phyloP scores from a whole-genome alignment of 2,329 filamentous ascomycete species.

The Fusarium verticillioides region DNA sequence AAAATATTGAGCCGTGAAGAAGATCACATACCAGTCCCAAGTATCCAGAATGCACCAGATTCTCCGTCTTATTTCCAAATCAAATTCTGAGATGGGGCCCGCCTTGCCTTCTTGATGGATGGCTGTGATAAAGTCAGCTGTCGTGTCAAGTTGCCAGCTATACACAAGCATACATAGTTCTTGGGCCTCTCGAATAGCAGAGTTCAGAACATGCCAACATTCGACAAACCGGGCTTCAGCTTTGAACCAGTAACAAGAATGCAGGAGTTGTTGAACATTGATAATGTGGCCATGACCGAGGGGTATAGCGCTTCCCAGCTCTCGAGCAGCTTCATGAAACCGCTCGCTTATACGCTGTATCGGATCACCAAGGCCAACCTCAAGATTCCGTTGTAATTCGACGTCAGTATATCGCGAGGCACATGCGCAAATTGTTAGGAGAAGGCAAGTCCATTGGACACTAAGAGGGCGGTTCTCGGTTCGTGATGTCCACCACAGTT shows the following conservation, averaged over 20 bases:
- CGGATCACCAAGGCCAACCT: conserved; percentile 46
- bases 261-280: conserved; percentile 51
- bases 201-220: conserved; percentile 51
- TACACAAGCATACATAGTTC: conserved; percentile 45
- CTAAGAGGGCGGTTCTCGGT: conserved; percentile 46
- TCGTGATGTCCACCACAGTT: conserved; percentile 50
- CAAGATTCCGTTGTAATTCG: conserved; percentile 47
- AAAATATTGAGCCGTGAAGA: neutral
- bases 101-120: conserved; percentile 48
- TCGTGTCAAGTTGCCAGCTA: no score
- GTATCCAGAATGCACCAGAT: conserved; percentile 53
- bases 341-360: conserved; percentile 46
- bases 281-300: conserved; percentile 48
- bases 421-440: conserved; percentile 54
- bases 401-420: conserved; percentile 49
- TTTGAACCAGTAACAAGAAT: conserved; percentile 54
- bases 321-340: conserved; percentile 49
- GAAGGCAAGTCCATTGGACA: conserved; percentile 53
- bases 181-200: conserved; percentile 51
- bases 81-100: conserved; percentile 47
- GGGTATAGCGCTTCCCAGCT: conserved; percentile 49
- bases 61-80: conserved; percentile 51
- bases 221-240: conserved; percentile 52
- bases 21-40: conserved; percentile 51
- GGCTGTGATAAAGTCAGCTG: conserved; percentile 34